Conservation (phyloP, 192 early-diverging fungal genomes). For the Entomortierella chlamydospora region DNA sequence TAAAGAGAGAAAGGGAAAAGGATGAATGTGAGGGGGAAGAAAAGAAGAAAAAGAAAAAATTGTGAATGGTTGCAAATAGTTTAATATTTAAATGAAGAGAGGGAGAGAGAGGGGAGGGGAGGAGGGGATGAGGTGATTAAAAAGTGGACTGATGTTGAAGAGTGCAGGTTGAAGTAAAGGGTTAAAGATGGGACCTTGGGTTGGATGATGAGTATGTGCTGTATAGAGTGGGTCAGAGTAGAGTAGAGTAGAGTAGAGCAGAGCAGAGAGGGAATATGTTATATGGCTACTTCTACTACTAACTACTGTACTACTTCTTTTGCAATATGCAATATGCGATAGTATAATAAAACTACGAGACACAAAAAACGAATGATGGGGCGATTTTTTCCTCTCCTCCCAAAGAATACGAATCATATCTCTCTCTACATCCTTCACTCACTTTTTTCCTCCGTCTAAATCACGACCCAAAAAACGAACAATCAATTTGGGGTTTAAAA, state of each 20-base stretch:
- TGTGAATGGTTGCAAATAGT: neutral
- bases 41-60: neutral
- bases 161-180: neutral
- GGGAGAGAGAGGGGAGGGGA: slow-evolving; percentile 7
- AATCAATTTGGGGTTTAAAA: no score
- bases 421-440: no score
- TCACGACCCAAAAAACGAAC: no score
- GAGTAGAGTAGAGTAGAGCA: no score
- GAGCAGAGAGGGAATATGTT: neutral
- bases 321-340: no score
- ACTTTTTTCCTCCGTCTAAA: no score
- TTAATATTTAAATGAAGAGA: slow-evolving; percentile 20
- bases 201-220: no score
- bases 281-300: neutral
- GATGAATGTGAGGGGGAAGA: neutral
- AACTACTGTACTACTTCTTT: no score
- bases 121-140: no score
- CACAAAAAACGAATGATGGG: neutral
- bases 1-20: neutral
- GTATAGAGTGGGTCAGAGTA: no score
- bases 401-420: neutral
- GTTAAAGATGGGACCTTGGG: neutral
- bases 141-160: slow-evolving; percentile 5
- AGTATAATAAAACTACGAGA: neutral
- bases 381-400: neutral